A percentile compares a stretch with the other conserved stretches of the same genome.
These are phyloP conservation scores for Areca catechu DNA, from an alignment of 176 grass and related monocot genomes.

Conservation along the genomic window DNA sequence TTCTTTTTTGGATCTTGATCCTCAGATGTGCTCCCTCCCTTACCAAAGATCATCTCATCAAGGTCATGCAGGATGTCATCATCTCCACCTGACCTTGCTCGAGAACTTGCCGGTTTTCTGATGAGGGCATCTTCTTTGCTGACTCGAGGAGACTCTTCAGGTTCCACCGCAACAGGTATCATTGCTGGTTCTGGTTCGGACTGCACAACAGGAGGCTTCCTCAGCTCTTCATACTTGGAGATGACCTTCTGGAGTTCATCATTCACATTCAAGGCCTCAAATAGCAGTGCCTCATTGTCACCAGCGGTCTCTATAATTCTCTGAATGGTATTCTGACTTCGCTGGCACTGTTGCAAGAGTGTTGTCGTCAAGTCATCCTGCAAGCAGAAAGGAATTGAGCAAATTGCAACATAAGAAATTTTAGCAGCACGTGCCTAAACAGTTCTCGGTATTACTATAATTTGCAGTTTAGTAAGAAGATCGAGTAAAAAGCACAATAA, in stretches of 20 bases:
- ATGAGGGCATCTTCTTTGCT: slow-evolving; percentile 34
- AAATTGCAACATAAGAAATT: too few relatives aligned
- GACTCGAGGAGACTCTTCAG: slow-evolving; percentile 38
- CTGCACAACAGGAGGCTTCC: slow-evolving; percentile 35
- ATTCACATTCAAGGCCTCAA: slow-evolving; percentile 70
- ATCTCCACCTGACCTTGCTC: slow-evolving; percentile 23
- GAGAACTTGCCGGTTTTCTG: slow-evolving; percentile 22
- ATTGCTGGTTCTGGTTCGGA: slow-evolving; percentile 63
- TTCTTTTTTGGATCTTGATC: slow-evolving; percentile 30
- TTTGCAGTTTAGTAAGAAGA: too few relatives aligned
- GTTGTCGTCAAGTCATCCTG: slow-evolving; percentile 87
- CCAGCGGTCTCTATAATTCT: slow-evolving; percentile 66
- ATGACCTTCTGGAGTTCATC: slow-evolving; percentile 79
- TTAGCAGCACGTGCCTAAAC: too few relatives aligned
- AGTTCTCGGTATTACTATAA: too few relatives aligned
- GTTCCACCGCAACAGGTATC: slow-evolving; percentile 68
- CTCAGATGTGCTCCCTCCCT: slow-evolving; percentile 48
- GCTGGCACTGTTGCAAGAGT: slow-evolving; percentile 74
- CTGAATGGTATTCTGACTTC: slow-evolving; percentile 60
- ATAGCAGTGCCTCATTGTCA: slow-evolving; percentile 60
- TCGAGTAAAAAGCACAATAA: too few relatives aligned
- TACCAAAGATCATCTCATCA: slow-evolving; percentile 94
- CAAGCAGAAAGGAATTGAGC: not conserved
- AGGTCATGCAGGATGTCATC: slow-evolving; percentile 79
- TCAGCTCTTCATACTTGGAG: slow-evolving; percentile 69